phyloP scores from a whole-genome alignment of 805 yeast species.

The Ogataea ganodermae region DNA sequence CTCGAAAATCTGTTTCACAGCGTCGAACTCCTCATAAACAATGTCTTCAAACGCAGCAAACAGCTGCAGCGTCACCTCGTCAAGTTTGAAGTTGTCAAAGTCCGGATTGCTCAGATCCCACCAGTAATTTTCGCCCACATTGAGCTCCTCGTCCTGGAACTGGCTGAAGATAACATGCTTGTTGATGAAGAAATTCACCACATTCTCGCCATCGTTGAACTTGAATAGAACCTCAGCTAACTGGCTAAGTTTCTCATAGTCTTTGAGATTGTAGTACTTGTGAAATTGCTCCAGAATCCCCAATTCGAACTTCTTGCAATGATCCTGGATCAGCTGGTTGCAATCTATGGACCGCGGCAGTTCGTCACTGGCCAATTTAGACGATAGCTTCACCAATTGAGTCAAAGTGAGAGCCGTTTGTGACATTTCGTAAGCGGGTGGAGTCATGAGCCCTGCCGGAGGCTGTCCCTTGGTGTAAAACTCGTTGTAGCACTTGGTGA shows the following conservation, averaged over 20 bases:
- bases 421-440: constrained; percentile 20
- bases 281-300: constrained; percentile 70
- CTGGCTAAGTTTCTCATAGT: constrained; percentile 71
- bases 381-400: constrained; percentile 63
- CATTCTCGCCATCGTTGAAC: constrained; percentile 83
- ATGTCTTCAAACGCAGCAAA: constrained; percentile 59
- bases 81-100: constrained; percentile 48
- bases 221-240: constrained; percentile 72
- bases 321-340: constrained; percentile 57
- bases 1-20: constrained; percentile 69
- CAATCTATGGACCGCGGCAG: constrained; percentile 43
- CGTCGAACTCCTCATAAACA: constrained; percentile 69
- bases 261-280: constrained; percentile 68
- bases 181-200: constrained; percentile 77
- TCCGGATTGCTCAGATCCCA: constrained; percentile 59
- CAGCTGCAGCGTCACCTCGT: constrained; percentile 51
- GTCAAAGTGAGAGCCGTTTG: constrained; percentile 71
- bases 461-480: constrained; percentile 60
- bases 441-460: constrained; percentile 57
- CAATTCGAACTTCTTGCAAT: constrained; percentile 76
- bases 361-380: constrained; percentile 60
- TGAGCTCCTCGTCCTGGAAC: constrained; percentile 38
- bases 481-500: constrained; percentile 75
- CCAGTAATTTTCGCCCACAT: constrained; percentile 51
- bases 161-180: constrained; percentile 69